Percentiles rank a stretch among this genome's conserved stretches.
Evolutionary conservation across 2,329 filamentous ascomycete species (phyloP).

Genomic region (Epicoccum nigrum): DNA sequence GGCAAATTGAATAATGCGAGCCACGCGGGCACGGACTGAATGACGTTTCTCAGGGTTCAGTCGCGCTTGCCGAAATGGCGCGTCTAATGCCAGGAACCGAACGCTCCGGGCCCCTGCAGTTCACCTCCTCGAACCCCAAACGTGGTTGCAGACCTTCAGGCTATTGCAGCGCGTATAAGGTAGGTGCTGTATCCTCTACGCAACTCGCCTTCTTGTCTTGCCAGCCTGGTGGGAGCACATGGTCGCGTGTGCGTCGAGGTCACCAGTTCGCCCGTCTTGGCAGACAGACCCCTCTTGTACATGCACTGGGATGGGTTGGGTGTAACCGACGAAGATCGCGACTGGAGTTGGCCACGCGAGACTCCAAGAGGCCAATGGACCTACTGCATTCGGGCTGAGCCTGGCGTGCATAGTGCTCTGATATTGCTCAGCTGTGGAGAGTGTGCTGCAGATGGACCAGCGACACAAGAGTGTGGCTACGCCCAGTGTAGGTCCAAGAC

Average conservation of each 20-base stretch:
- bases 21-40: constrained; percentile 16
- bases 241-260: constrained; percentile 12
- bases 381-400: not conserved
- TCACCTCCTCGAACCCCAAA: not conserved
- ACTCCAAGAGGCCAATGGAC: not conserved
- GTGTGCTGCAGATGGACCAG: not conserved
- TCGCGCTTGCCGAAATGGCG: constrained; percentile 18
- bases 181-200: not conserved
- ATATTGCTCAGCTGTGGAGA: not conserved
- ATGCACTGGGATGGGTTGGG: constrained; percentile 3
- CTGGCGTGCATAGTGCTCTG: not conserved
- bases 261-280: constrained; percentile 10
- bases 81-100: constrained; percentile 16
- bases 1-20: constrained; percentile 20
- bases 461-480: not conserved
- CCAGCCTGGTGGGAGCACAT: not conserved
- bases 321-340: not conserved
- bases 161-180: not conserved
- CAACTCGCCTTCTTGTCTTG: not conserved
- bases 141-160: not conserved
- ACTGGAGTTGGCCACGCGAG: not conserved
- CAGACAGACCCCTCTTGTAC: not conserved
- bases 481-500: not conserved
- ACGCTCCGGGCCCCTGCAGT: constrained; percentile 4
- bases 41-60: constrained; percentile 23